A percentile compares a stretch with the other conserved stretches of the same genome.
These are phyloP conservation scores for Phlyctochytrium bullatum DNA, from an alignment of 192 early-diverging fungal genomes.

Conservation along the genomic window DNA sequence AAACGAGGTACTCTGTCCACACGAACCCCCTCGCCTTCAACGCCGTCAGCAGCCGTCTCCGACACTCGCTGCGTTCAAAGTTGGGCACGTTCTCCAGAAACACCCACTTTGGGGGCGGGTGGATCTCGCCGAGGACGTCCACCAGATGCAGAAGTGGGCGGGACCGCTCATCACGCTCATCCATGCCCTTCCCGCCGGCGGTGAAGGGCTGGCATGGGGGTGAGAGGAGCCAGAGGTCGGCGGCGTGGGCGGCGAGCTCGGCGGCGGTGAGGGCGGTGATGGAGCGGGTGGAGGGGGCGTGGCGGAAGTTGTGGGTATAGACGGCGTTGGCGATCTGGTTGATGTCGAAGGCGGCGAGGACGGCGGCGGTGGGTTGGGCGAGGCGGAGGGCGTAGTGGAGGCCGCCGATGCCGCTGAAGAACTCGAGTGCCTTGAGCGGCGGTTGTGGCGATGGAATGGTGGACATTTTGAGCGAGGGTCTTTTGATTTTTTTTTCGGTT, in stretches of 20 bases:
- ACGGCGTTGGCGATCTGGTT: conserved; percentile 80
- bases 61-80: conserved; percentile 43
- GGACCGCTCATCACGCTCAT: conserved; percentile 51
- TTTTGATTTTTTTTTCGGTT: too few species aligned
- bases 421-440: conserved; percentile 70
- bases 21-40: conserved; percentile 41
- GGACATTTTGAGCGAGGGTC: too few species aligned
- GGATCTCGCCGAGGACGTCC: conserved; percentile 33
- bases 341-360: conserved; percentile 92
- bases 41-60: conserved; percentile 31
- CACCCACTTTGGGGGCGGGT: conserved; percentile 32
- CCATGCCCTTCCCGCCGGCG: conserved; percentile 71
- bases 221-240: conserved; percentile 81
- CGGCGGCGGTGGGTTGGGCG: conserved; percentile 50
- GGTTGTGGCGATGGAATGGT: too few species aligned
- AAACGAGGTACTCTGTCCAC: conserved; percentile 42
- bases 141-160: conserved; percentile 46
- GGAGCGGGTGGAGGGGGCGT: conserved; percentile 24
- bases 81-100: conserved; percentile 62
- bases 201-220: conserved; percentile 85
- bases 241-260: conserved; percentile 50
- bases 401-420: conserved; percentile 71
- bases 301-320: conserved; percentile 48
- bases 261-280: conserved; percentile 52
- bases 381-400: conserved; percentile 66